Conservation (phyloP, 495 filamentous ascomycete genomes). For the Saxophila tyrrhenica region DNA sequence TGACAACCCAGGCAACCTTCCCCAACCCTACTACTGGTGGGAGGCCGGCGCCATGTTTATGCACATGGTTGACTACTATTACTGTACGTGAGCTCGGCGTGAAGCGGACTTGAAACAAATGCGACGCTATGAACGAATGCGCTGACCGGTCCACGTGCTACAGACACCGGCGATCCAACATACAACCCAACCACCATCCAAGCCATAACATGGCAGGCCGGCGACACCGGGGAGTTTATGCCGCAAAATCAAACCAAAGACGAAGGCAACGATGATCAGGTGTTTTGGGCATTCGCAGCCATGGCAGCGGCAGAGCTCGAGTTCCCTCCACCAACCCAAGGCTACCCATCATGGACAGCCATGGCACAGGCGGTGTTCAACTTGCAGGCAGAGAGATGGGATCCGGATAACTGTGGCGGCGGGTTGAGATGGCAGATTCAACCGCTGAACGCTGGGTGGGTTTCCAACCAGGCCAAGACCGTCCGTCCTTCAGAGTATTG, state of each 20-base stretch:
- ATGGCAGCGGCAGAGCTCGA: constrained; percentile 25
- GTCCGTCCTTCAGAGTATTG: not conserved
- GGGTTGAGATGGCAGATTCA: constrained; percentile 74
- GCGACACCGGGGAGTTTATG: constrained; percentile 39
- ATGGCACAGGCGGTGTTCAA: constrained; percentile 26
- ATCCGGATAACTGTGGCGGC: constrained; percentile 12
- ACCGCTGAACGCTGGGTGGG: constrained; percentile 53
- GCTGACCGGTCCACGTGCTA: not conserved
- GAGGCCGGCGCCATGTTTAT: constrained; percentile 41
- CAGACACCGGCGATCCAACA: constrained; percentile 38
- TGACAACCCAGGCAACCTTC: constrained; percentile 32
- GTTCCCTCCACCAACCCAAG: constrained; percentile 12
- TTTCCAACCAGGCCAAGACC: not conserved
- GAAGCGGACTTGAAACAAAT: not conserved
- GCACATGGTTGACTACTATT: constrained; percentile 41
- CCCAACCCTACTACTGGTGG: constrained; percentile 37
- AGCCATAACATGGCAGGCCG: constrained; percentile 39
- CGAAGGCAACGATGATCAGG: constrained; percentile 45
- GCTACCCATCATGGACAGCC: constrained; percentile 18
- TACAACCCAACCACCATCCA: constrained; percentile 40
- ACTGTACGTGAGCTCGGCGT: constrained; percentile 35
- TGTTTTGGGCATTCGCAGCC: constrained; percentile 25
- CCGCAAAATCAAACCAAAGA: constrained; percentile 31
- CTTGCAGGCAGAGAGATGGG: constrained; percentile 44
- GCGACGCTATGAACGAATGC: not conserved